Conservation (phyloP, 306 rosid genomes). For the Spatholobus suberectus region DNA sequence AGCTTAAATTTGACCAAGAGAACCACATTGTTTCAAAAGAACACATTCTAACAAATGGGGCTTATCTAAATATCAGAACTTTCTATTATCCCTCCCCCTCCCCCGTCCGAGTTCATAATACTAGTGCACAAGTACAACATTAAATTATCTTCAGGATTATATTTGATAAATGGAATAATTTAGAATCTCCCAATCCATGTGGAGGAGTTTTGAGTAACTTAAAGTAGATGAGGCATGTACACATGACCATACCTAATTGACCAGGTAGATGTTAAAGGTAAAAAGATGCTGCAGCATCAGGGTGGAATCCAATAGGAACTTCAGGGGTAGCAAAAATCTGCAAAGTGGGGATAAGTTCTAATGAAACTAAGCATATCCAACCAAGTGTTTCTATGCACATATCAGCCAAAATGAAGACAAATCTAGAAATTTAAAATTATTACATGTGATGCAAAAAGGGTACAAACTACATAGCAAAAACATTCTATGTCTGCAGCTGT, state of each 20-base stretch:
- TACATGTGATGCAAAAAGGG: neutral
- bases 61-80: slow-evolving; percentile 1
- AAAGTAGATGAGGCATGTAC: slow-evolving; percentile 11
- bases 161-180: neutral
- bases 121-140: slow-evolving; percentile 18
- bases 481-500: neutral
- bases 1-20: neutral
- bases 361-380: slow-evolving; percentile 19
- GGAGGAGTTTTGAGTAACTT: neutral
- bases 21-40: neutral
- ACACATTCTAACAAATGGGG: slow-evolving; percentile 17
- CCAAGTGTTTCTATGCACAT: slow-evolving; percentile 10
- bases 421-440: slow-evolving; percentile 13
- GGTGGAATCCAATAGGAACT: slow-evolving; percentile 94
- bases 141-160: neutral
- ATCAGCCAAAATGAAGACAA: slow-evolving; percentile 25
- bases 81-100: neutral
- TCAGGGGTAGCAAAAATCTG: slow-evolving; percentile 96
- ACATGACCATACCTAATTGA: slow-evolving; percentile 65
- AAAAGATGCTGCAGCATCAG: slow-evolving; percentile 96
- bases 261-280: slow-evolving; percentile 93
- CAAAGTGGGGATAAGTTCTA: slow-evolving; percentile 39
- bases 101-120: neutral
- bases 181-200: neutral
- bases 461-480: neutral